phyloP scores from a whole-genome alignment of 495 filamentous ascomycete species.

The Lasiosphaeriaceae sp. region DNA sequence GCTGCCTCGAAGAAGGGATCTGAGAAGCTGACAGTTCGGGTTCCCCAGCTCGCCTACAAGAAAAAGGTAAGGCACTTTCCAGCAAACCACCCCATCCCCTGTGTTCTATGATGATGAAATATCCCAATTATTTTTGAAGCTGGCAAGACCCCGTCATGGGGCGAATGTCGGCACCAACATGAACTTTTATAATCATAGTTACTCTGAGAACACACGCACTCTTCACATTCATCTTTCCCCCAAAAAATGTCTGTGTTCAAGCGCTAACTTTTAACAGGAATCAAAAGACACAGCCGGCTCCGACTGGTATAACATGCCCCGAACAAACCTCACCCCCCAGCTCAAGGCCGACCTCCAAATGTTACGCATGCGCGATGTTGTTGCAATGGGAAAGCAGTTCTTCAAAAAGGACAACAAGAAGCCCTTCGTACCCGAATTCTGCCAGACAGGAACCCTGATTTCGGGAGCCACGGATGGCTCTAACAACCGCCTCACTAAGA shows the following conservation, averaged over 20 bases:
- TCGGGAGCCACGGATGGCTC: constrained; percentile 87
- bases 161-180: constrained; percentile 50
- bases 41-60: constrained; percentile 36
- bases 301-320: constrained; percentile 84
- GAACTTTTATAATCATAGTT: constrained; percentile 89
- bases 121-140: constrained; percentile 42
- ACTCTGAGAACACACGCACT: constrained; percentile 67
- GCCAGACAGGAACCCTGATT: constrained; percentile 83
- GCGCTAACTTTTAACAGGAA: constrained; percentile 30
- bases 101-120: constrained; percentile 35
- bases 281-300: constrained; percentile 49
- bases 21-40: constrained; percentile 36
- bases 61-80: constrained; percentile 32
- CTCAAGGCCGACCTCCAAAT: constrained; percentile 84
- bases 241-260: not conserved
- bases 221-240: constrained; percentile 2
- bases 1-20: constrained; percentile 19
- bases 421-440: constrained; percentile 67
- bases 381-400: constrained; percentile 77
- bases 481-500: constrained; percentile 72
- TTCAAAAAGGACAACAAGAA: constrained; percentile 77
- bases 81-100: not conserved
- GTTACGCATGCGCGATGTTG: constrained; percentile 79
- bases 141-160: constrained; percentile 42
- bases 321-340: constrained; percentile 76